Evolutionary conservation across 768 basidiomycete genomes (phyloP).

Genomic region (Rhodotorula toruloides): DNA sequence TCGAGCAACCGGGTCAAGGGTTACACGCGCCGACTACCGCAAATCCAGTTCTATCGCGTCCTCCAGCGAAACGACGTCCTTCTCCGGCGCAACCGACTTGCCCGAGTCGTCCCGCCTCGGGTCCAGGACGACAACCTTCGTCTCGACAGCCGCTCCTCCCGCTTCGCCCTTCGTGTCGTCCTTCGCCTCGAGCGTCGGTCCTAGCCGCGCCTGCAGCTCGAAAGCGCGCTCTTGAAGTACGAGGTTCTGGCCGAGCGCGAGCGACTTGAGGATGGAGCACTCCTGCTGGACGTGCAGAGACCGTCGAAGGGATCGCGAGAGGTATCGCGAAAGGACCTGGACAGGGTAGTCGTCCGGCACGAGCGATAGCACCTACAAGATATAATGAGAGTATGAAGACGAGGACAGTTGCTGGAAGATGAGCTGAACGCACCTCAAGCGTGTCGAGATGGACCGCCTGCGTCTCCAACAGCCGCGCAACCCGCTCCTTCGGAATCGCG

Average conservation of each 20-base stretch:
- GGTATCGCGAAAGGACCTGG: slow-evolving; percentile 7
- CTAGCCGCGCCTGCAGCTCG: not conserved
- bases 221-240: slow-evolving; percentile 9
- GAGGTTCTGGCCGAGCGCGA: slow-evolving; percentile 27
- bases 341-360: slow-evolving; percentile 8
- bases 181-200: not conserved
- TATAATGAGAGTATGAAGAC: not conserved
- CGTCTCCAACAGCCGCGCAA: slow-evolving; percentile 18
- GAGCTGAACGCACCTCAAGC: slow-evolving; percentile 10
- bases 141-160: not conserved
- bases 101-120: not conserved
- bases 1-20: too few relatives aligned
- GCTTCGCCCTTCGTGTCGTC: not conserved
- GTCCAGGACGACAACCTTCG: not conserved
- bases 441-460: slow-evolving; percentile 29
- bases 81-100: slow-evolving; percentile 4
- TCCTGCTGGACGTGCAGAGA: slow-evolving; percentile 22
- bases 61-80: not conserved
- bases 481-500: slow-evolving; percentile 6
- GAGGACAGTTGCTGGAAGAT: not conserved
- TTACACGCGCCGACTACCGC: not conserved
- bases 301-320: slow-evolving; percentile 19
- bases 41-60: slow-evolving; percentile 29
- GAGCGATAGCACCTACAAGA: slow-evolving; percentile 3
- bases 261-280: slow-evolving; percentile 18